Percentiles rank a stretch among this genome's conserved stretches.
Evolutionary conservation across 768 basidiomycete genomes (phyloP).

Genomic region (Tylopilus intermedius): DNA sequence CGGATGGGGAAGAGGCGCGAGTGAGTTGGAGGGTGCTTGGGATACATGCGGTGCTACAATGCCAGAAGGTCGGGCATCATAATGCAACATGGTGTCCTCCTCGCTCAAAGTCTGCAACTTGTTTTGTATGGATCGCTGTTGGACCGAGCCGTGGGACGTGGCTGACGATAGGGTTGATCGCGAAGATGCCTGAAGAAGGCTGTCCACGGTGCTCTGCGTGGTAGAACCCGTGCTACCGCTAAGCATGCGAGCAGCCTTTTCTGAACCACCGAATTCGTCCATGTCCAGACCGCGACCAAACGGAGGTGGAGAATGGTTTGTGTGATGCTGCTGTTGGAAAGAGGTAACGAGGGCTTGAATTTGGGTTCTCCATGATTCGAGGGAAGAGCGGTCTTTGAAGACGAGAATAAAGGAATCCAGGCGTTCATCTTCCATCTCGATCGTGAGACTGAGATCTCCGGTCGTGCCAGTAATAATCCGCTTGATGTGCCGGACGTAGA

Average conservation of each 20-base stretch:
- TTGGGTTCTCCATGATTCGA: conserved; percentile 84
- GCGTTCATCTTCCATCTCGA: conserved; percentile 94
- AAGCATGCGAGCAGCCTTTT: conserved; percentile 74
- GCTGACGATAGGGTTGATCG: conserved; percentile 71
- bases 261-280: conserved; percentile 75
- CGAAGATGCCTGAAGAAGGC: conserved; percentile 60
- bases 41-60: conserved; percentile 70
- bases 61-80: conserved; percentile 45
- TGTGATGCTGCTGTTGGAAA: conserved; percentile 54
- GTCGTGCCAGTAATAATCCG: conserved; percentile 77
- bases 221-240: conserved; percentile 66
- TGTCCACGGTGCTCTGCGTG: conserved; percentile 55
- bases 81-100: conserved; percentile 60
- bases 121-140: conserved; percentile 31
- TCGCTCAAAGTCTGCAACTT: conserved; percentile 68
- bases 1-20: conserved; percentile 78
- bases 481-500: conserved; percentile 93
- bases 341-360: conserved; percentile 73
- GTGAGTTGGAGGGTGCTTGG: conserved; percentile 71
- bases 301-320: conserved; percentile 27
- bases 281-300: conserved; percentile 45
- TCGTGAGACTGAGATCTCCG: conserved; percentile 89
- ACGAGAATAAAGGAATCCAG: conserved; percentile 94
- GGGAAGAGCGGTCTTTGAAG: conserved; percentile 84
- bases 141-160: conserved; percentile 61